These are phyloP conservation scores for Xanthoceras sorbifolium DNA, from an alignment of 345 rosid genomes.

Conservation along the genomic window DNA sequence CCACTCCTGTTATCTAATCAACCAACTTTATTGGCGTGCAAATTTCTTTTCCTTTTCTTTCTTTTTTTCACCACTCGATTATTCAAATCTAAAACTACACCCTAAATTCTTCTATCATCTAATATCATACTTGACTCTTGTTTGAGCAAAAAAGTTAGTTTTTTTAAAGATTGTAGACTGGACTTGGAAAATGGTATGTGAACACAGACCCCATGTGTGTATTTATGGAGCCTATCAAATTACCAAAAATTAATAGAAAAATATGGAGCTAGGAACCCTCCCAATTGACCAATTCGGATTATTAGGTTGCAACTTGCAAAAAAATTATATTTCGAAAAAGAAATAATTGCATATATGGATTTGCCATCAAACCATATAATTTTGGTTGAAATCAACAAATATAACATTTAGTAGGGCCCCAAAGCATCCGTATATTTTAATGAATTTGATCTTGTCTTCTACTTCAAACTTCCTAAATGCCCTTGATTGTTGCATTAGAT, in stretches of 20 bases:
- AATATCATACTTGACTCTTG: neutral
- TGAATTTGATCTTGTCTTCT: neutral
- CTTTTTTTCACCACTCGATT: neutral
- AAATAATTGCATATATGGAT: neutral
- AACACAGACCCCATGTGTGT: neutral
- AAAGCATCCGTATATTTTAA: neutral
- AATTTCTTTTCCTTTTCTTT: neutral
- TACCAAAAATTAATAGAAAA: neutral
- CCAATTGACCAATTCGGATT: neutral
- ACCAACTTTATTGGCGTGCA: constrained; percentile 20
- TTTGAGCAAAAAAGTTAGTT: neutral
- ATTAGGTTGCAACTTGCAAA: neutral
- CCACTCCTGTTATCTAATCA: neutral
- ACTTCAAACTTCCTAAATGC: neutral
- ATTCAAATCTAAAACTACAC: neutral
- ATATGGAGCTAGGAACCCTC: neutral
- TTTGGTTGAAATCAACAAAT: neutral
- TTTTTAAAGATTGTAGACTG: neutral
- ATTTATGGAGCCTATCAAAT: neutral
- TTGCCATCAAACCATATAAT: neutral
- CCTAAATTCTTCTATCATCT: neutral
- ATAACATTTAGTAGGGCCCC: neutral
- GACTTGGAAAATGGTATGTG: neutral
- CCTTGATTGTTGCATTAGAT: neutral
- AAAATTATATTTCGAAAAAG: neutral